Conservation (phyloP, 1,139 yeast genomes). For the Oligophagozyma castellii region DNA sequence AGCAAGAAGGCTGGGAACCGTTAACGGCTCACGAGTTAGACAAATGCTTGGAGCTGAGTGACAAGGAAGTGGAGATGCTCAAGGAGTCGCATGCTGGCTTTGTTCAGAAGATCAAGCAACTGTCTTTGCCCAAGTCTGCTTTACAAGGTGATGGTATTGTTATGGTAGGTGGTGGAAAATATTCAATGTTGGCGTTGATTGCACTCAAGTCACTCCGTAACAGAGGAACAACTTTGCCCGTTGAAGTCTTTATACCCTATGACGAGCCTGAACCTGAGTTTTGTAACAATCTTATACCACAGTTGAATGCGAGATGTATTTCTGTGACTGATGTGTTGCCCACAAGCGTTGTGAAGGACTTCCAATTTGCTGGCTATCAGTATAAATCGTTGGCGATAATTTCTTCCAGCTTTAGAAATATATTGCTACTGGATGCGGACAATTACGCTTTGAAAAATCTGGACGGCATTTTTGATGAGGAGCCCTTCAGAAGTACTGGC, state of each 20-base stretch:
- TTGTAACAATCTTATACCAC: slow-evolving; percentile 53
- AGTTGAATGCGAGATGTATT: slow-evolving; percentile 56
- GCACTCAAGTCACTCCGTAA: slow-evolving; percentile 54
- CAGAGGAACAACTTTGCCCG: slow-evolving; percentile 52
- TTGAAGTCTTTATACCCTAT: slow-evolving; percentile 62
- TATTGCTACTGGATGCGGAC: slow-evolving; percentile 67
- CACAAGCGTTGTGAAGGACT: slow-evolving; percentile 28
- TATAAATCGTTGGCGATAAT: slow-evolving; percentile 65
- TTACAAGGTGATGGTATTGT: slow-evolving; percentile 68
- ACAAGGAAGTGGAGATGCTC: slow-evolving; percentile 34
- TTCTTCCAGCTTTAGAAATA: slow-evolving; percentile 64
- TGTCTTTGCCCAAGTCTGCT: slow-evolving; percentile 31
- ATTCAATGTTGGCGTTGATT: slow-evolving; percentile 56
- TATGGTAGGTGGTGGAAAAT: slow-evolving; percentile 70
- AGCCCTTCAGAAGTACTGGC: slow-evolving; percentile 42
- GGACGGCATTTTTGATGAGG: slow-evolving; percentile 38
- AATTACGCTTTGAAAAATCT: slow-evolving; percentile 51
- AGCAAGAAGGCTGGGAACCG: slow-evolving; percentile 12
- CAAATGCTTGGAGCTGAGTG: slow-evolving; percentile 29
- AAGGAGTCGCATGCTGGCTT: slow-evolving; percentile 39
- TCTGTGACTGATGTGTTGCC: slow-evolving; percentile 46
- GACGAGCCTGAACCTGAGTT: slow-evolving; percentile 54
- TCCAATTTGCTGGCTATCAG: slow-evolving; percentile 59
- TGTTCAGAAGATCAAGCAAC: slow-evolving; percentile 35
- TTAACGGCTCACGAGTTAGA: slow-evolving; percentile 13